Percentiles rank a stretch among this genome's conserved stretches.
Conservation (phyloP, 1,139 yeast species). For the Pichia sp. region DNA sequence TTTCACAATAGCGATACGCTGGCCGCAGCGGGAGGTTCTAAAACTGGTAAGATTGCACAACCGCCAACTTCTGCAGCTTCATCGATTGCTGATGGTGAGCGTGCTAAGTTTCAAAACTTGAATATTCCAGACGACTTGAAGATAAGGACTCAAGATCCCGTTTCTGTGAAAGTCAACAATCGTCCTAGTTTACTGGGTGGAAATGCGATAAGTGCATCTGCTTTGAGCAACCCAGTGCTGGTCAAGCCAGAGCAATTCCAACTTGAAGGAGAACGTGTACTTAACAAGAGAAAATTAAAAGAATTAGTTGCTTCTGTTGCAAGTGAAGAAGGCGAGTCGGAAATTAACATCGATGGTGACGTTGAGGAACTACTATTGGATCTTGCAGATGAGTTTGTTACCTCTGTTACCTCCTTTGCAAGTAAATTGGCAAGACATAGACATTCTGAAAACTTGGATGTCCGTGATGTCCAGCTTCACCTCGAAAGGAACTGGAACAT, state of each 20-base stretch:
- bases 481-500: slow-evolving; percentile 95
- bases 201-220: slow-evolving; percentile 64
- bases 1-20: slow-evolving; percentile 16
- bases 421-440: slow-evolving; percentile 94
- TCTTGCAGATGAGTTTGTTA: slow-evolving; percentile 92
- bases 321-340: slow-evolving; percentile 82
- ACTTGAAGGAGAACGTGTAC: slow-evolving; percentile 74
- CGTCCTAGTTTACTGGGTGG: slow-evolving; percentile 88
- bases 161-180: slow-evolving; percentile 50
- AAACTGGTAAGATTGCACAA: slow-evolving; percentile 14
- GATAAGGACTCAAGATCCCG: slow-evolving; percentile 61
- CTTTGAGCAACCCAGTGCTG: slow-evolving; percentile 69
- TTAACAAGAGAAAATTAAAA: slow-evolving; percentile 81
- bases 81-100: slow-evolving; percentile 24
- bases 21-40: not conserved
- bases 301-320: slow-evolving; percentile 83
- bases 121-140: slow-evolving; percentile 69
- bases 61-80: slow-evolving; percentile 28
- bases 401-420: slow-evolving; percentile 86
- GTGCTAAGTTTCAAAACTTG: slow-evolving; percentile 59
- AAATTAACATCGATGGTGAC: slow-evolving; percentile 90
- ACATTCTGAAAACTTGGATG: slow-evolving; percentile 82
- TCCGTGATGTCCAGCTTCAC: slow-evolving; percentile 85
- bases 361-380: slow-evolving; percentile 89
- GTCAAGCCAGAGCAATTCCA: slow-evolving; percentile 78